Base-by-base conservation (phyloP, 768 basidiomycete genomes). In the Tubosaeta sp. region DNA sequence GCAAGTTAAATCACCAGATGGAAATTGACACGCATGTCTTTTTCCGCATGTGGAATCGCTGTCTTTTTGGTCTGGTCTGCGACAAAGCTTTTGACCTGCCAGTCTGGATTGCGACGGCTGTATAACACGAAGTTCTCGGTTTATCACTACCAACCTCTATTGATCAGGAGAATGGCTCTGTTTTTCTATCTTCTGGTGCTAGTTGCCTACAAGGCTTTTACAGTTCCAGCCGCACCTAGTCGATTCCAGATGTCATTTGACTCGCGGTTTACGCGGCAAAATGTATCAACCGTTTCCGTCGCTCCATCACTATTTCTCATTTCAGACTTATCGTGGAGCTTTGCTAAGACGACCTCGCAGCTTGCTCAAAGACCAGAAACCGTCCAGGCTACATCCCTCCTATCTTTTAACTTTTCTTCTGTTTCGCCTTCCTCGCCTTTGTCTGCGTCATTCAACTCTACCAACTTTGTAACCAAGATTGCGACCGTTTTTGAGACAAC, bases 161-260 rank as follows among this genome's bases (percentile, higher is more conserved):
- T 18, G 34, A 39, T 22, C 36, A 22, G 29, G 22, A 44, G 19
- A 29, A 64, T 63, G 61, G 6, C 36, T 38, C 6, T 34, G 4
- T 12, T 29, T n/a, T 10, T 56, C 21, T 50, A 18, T 45, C 16
- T 49, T 11, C 36, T 59, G 25, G 64, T 55, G 59, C 61, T 60
- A 55, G 57, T 49, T 51, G 56, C 53, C 31, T 30, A 10, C 22
- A 43, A 25, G 10, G 41, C 40, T 1, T 19, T 51, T 27, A 51
- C 56, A 31, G 53, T 55, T 5, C 63, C 61, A 25, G 38, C 52
- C 13, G 44, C 42, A n/a, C 48, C 51, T 10, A 53, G 31, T 31
- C 55, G 34, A 44, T 3, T 44, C 7, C 46, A 48, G 29, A 30
- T 24, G 14, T 11, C 18, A 12, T 46, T 21, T 21, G n/a, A 24